Percentiles rank a stretch among this genome's conserved stretches.
These are phyloP conservation scores for Inga oerstediana DNA, from an alignment of 306 rosid species.

Conservation along the genomic window DNA sequence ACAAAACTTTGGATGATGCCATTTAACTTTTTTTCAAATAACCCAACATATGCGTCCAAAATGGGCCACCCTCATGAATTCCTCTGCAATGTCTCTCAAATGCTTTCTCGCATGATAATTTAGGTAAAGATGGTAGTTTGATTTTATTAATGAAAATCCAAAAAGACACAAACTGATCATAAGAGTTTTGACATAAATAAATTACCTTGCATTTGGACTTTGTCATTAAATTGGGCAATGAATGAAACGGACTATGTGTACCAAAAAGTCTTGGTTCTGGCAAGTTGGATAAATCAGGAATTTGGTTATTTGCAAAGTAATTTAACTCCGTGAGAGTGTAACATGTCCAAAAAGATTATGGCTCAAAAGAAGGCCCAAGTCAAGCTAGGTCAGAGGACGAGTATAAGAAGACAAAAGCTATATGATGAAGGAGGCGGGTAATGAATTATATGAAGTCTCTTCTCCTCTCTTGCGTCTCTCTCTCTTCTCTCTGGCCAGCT, in stretches of 20 bases:
- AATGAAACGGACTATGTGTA: slow-evolving; percentile 41
- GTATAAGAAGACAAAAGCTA: too few relatives aligned
- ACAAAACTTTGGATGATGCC: slow-evolving; percentile 50
- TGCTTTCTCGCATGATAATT: slow-evolving; percentile 38
- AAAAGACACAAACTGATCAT: slow-evolving; percentile 51
- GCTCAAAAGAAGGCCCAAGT: too few relatives aligned
- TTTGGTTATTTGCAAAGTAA: background rate
- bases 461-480: too few relatives aligned
- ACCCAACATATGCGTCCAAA: slow-evolving; percentile 34
- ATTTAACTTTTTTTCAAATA: slow-evolving; percentile 54
- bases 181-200: slow-evolving; percentile 40
- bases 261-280: slow-evolving; percentile 46
- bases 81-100: slow-evolving; percentile 51
- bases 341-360: too few relatives aligned
- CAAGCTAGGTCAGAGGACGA: too few relatives aligned
- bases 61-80: slow-evolving; percentile 52
- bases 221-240: slow-evolving; percentile 33
- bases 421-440: too few relatives aligned
- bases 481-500: too few relatives aligned
- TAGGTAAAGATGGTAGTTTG: slow-evolving; percentile 2
- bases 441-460: too few relatives aligned
- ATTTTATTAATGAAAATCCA: slow-evolving; percentile 39
- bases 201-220: slow-evolving; percentile 19
- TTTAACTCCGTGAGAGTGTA: slow-evolving; percentile 31
- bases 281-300: slow-evolving; percentile 39